A percentile compares a stretch with the other conserved stretches of the same genome.
phyloP scores from a whole-genome alignment of 139 green algal species.

The Chlamydomonas sphaeroides region DNA sequence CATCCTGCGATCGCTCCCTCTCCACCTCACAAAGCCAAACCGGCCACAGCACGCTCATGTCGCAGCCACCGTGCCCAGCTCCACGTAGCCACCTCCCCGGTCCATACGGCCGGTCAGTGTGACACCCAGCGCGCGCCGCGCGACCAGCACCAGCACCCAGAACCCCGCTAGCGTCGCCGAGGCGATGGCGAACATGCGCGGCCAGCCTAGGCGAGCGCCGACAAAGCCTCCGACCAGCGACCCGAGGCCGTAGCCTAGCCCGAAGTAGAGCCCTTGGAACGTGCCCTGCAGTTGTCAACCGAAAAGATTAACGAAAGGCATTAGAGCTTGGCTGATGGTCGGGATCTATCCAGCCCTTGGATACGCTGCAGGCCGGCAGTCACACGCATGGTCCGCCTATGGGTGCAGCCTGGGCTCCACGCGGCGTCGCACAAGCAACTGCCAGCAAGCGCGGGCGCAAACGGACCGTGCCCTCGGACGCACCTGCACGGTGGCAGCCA shows the following conservation, averaged over 20 bases:
- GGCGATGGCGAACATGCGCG: slow-evolving; percentile 49
- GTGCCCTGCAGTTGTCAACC: neutral
- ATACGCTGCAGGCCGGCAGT: too few species aligned
- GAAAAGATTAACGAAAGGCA: neutral
- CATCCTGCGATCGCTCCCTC: too few species aligned
- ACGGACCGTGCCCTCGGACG: neutral
- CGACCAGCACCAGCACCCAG: slow-evolving; percentile 15
- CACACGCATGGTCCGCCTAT: too few species aligned
- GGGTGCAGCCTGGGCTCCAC: too few species aligned
- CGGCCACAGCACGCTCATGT: too few species aligned
- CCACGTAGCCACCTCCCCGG: neutral
- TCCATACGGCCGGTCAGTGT: neutral
- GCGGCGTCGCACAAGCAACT: too few species aligned
- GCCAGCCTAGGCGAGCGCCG: slow-evolving; percentile 39
- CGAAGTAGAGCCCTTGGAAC: slow-evolving; percentile 54
- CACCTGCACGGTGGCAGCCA: slow-evolving; percentile 59
- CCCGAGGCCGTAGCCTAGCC: slow-evolving; percentile 51
- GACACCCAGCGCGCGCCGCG: neutral
- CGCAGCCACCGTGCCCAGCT: neutral
- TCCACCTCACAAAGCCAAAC: too few species aligned
- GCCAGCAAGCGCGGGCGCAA: too few species aligned
- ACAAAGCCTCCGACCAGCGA: slow-evolving; percentile 48
- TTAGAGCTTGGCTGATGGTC: too few species aligned
- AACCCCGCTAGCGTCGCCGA: slow-evolving; percentile 13
- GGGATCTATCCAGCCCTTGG: too few species aligned